Evolutionary conservation across 1,139 yeast genomes (phyloP).

Genomic region (Geotrichum klebahnii): DNA sequence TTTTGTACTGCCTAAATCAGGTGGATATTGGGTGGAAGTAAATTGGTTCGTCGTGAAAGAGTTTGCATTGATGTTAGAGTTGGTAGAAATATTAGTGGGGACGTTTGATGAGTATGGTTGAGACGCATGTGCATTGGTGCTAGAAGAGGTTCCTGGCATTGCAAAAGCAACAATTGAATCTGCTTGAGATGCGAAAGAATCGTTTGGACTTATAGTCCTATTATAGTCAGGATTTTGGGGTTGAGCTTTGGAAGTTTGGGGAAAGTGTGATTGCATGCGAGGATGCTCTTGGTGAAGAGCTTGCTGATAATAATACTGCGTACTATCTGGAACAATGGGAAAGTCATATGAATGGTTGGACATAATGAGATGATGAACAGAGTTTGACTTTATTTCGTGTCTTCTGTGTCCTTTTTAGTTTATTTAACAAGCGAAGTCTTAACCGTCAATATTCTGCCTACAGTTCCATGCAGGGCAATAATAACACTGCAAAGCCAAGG

Average conservation of each 20-base stretch:
- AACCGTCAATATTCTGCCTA: no score
- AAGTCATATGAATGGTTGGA: not conserved
- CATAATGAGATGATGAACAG: constrained; percentile 7
- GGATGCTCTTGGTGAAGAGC: not conserved
- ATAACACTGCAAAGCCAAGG: not conserved
- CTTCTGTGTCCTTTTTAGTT: not conserved
- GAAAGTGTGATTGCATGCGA: not conserved
- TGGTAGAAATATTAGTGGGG: constrained; percentile 1
- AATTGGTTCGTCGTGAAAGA: constrained; percentile 1
- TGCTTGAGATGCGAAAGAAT: not conserved
- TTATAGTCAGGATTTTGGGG: not conserved
- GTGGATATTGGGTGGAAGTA: constrained; percentile 3
- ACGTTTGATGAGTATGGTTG: not conserved
- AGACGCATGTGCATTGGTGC: not conserved
- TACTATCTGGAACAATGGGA: not conserved
- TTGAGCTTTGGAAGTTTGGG: not conserved
- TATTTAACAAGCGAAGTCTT: not conserved
- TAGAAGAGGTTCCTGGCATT: not conserved
- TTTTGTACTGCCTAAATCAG: not conserved
- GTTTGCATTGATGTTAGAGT: not conserved
- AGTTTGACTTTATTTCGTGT: not conserved
- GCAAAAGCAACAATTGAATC: not conserved
- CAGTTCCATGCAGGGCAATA: not conserved
- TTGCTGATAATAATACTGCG: constrained; percentile 5
- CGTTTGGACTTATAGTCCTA: no score